These are phyloP conservation scores for Jasminum sambac DNA, from an alignment of 257 asterid species.

Conservation along the genomic window DNA sequence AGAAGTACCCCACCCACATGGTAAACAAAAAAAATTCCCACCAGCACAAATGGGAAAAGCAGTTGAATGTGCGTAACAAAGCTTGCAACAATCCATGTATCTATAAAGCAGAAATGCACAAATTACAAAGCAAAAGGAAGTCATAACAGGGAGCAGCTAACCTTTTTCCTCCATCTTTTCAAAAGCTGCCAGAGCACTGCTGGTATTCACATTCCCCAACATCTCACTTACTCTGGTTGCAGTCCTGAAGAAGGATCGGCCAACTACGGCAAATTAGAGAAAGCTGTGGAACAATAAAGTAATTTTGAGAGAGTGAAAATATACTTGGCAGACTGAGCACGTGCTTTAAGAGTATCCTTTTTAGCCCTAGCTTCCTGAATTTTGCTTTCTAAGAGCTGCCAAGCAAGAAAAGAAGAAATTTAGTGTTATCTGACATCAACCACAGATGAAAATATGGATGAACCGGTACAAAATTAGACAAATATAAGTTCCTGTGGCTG, in stretches of 20 bases:
- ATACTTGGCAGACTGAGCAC: slow-evolving; percentile 98
- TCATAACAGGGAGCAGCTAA: slow-evolving; percentile 23
- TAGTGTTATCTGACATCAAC: background rate
- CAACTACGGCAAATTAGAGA: slow-evolving; percentile 22
- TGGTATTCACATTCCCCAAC: slow-evolving; percentile 55
- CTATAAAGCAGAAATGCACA: background rate
- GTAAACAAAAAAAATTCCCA: background rate
- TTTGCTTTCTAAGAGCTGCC: slow-evolving; percentile 92
- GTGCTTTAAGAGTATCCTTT: slow-evolving; percentile 94
- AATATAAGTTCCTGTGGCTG: slow-evolving; percentile 12
- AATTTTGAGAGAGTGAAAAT: slow-evolving; percentile 32
- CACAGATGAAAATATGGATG: slow-evolving; percentile 11
- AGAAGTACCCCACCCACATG: background rate
- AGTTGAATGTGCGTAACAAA: background rate
- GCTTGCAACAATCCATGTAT: background rate
- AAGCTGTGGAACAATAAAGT: background rate
- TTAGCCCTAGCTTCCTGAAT: slow-evolving; percentile 96
- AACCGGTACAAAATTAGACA: slow-evolving; percentile 16
- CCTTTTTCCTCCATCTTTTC: slow-evolving; percentile 73
- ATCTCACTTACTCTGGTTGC: slow-evolving; percentile 54
- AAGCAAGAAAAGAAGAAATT: slow-evolving; percentile 22
- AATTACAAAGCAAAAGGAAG: background rate
- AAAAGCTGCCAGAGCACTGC: slow-evolving; percentile 57
- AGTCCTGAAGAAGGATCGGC: slow-evolving; percentile 40
- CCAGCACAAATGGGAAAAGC: background rate